phyloP scores from a whole-genome alignment of 148 eudicot species.

The Rhododendron ferrugineum region DNA sequence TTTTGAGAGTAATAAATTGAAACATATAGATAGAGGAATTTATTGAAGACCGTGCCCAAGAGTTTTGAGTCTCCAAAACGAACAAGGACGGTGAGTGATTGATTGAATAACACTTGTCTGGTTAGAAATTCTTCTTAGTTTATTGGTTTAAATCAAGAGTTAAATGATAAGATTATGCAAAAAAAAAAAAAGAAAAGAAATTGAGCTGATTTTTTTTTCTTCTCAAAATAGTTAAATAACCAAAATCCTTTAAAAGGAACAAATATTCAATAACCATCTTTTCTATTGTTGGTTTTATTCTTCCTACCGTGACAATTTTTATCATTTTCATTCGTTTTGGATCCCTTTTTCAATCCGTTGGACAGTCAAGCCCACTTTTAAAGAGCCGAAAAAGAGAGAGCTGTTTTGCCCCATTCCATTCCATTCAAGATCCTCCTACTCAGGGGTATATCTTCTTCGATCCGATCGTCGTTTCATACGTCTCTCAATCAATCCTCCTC shows the following conservation, averaged over 20 bases:
- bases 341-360: not conserved
- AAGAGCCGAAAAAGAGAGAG: not conserved
- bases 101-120: too few species aligned
- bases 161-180: not conserved
- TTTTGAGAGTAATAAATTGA: too few species aligned
- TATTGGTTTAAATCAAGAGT: not conserved
- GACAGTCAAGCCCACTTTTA: conserved; percentile 16
- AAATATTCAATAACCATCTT: too few species aligned
- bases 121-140: too few species aligned
- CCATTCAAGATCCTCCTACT: conserved; percentile 3
- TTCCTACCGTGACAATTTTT: not conserved
- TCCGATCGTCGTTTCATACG: not conserved
- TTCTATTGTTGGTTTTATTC: not conserved
- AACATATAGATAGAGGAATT: too few species aligned
- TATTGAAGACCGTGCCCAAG: too few species aligned
- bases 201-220: not conserved
- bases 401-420: not conserved
- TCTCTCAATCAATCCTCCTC: not conserved
- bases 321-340: not conserved
- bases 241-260: too few species aligned
- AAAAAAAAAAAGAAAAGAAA: too few species aligned
- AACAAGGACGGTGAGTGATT: too few species aligned
- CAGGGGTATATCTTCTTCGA: not conserved
- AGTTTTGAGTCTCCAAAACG: too few species aligned
- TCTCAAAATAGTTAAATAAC: not conserved